These are phyloP conservation scores for Ogataea ganodermae DNA, from an alignment of 805 yeast genomes.

Conservation along the genomic window DNA sequence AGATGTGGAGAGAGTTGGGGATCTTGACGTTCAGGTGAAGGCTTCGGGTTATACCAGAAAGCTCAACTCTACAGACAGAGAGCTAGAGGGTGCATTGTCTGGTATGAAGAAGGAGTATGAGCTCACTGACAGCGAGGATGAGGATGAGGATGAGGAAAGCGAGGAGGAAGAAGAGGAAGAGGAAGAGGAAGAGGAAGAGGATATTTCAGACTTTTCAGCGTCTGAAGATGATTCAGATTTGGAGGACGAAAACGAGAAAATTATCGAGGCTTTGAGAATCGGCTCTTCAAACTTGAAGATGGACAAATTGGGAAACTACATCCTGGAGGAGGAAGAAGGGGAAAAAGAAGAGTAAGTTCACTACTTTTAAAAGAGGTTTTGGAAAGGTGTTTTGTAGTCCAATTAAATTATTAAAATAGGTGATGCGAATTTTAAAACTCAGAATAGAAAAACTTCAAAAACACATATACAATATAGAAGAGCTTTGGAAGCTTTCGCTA, in stretches of 20 bases:
- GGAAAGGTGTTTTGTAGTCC: neutral
- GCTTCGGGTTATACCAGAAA: conserved; percentile 80
- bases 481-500: conserved; percentile 11
- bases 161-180: conserved; percentile 40
- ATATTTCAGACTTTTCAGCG: conserved; percentile 35
- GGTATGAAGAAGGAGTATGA: conserved; percentile 54
- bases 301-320: conserved; percentile 83
- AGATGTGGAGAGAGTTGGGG: conserved; percentile 68
- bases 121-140: conserved; percentile 33
- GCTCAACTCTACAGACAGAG: conserved; percentile 48
- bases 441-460: conserved; percentile 13
- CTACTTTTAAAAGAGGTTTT: neutral
- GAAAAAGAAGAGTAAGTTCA: neutral
- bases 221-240: conserved; percentile 37
- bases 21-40: conserved; percentile 80
- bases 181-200: conserved; percentile 37
- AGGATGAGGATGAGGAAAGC: conserved; percentile 36
- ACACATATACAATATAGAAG: conserved; percentile 16
- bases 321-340: conserved; percentile 46
- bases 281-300: conserved; percentile 70
- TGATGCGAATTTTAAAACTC: conserved; percentile 22
- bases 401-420: conserved; percentile 10
- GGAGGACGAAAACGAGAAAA: conserved; percentile 46
- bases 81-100: conserved; percentile 75
- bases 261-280: conserved; percentile 65